phyloP scores from a whole-genome alignment of 257 asterid species.

The Capsicum rhomboideum region DNA sequence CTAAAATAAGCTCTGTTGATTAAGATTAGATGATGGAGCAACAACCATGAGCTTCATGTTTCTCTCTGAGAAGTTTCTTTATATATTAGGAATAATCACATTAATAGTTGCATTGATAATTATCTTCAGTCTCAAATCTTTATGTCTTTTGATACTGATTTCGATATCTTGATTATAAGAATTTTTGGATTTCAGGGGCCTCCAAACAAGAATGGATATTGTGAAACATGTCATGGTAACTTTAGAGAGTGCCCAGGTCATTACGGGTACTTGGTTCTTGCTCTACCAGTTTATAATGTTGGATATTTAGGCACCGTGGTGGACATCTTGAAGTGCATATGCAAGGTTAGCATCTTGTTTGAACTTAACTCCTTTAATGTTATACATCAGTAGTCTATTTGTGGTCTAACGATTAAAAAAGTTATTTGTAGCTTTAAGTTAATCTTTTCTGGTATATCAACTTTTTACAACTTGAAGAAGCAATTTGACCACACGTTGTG shows the following conservation, averaged over 20 bases:
- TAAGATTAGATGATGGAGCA: background rate
- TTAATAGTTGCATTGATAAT: too few relatives aligned
- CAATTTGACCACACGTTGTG: too few relatives aligned
- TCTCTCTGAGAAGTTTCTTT: background rate
- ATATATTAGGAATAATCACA: background rate
- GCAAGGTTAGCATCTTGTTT: constrained; percentile 66
- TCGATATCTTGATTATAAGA: background rate
- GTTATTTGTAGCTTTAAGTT: background rate
- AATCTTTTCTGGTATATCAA: background rate
- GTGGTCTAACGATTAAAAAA: background rate
- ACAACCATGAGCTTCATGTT: background rate
- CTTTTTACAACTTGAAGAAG: background rate
- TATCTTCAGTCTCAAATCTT: too few relatives aligned
- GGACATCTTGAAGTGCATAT: constrained; percentile 88
- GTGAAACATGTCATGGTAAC: constrained; percentile 69
- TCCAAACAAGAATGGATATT: constrained; percentile 48
- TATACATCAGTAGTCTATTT: background rate
- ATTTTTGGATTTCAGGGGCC: constrained; percentile 62
- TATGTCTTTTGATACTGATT: background rate
- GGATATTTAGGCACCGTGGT: constrained; percentile 61
- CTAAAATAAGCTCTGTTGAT: background rate
- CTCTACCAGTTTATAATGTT: constrained; percentile 75
- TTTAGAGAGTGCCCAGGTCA: constrained; percentile 83
- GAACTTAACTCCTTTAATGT: background rate
- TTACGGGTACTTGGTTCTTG: constrained; percentile 64